Evolutionary conservation across 192 early-diverging fungal species (phyloP).

Genomic region (Coemansia sp.): DNA sequence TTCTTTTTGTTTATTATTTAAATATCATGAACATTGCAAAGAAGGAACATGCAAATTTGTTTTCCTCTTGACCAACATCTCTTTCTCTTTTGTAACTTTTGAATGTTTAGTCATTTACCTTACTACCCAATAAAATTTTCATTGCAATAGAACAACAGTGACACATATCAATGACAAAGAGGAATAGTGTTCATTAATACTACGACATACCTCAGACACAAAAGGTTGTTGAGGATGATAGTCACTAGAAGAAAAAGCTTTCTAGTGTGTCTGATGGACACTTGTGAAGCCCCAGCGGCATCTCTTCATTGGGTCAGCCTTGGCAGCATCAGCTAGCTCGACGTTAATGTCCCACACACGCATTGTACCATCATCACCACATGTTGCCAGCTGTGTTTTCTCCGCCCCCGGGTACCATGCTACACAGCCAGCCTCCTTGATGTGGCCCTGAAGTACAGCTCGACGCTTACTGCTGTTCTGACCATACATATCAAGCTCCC

Average conservation of each 20-base stretch:
- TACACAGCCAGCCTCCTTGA: constrained; percentile 71
- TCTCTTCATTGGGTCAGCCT: constrained; percentile 22
- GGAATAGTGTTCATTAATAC: no score
- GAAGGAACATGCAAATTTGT: no score
- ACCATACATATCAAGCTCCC: constrained; percentile 64
- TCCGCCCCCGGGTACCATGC: constrained; percentile 65
- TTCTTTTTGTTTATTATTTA: no score
- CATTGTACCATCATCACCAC: constrained; percentile 75
- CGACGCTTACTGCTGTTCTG: constrained; percentile 17
- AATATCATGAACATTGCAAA: no score
- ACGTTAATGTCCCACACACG: constrained; percentile 68
- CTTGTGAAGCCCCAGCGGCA: constrained; percentile 45
- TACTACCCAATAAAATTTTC: no score
- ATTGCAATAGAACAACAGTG: no score
- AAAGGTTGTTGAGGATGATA: background rate
- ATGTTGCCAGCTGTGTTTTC: constrained; percentile 66
- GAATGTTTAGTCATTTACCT: no score
- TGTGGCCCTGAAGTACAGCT: constrained; percentile 66
- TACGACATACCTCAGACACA: background rate
- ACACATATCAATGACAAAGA: no score
- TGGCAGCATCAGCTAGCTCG: constrained; percentile 23
- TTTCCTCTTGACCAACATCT: no score
- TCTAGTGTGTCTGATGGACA: background rate
- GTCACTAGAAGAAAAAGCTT: background rate
- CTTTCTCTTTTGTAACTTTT: no score